Evolutionary conservation across 169 alveolate genomes (phyloP).

Genomic region (Plasmodium sp.): DNA sequence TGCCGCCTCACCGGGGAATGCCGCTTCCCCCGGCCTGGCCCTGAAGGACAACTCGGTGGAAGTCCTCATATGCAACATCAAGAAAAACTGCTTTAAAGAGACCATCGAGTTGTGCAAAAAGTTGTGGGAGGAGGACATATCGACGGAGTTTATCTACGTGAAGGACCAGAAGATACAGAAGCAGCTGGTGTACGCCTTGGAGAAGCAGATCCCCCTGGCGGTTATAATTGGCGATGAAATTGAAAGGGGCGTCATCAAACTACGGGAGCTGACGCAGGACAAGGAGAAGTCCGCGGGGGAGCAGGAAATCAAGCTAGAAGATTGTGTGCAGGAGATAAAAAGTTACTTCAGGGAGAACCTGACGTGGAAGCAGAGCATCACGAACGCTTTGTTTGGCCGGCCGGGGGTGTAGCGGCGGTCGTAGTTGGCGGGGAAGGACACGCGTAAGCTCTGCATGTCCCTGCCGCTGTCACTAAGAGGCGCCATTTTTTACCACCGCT

Average conservation of each 20-base stretch:
- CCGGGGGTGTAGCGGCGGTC: neutral
- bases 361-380: slow-evolving; percentile 43
- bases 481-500: neutral
- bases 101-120: slow-evolving; percentile 77
- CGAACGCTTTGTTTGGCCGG: slow-evolving; percentile 15
- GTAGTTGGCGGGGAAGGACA: neutral
- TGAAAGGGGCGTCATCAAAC: slow-evolving; percentile 57
- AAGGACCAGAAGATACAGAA: slow-evolving; percentile 81
- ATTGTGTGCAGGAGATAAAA: slow-evolving; percentile 50
- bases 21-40: slow-evolving; percentile 73
- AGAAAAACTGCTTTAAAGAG: slow-evolving; percentile 70
- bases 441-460: neutral
- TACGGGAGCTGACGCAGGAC: slow-evolving; percentile 58
- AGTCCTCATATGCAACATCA: slow-evolving; percentile 66
- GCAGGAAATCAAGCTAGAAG: slow-evolving; percentile 32
- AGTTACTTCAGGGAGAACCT: slow-evolving; percentile 24
- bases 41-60: slow-evolving; percentile 81
- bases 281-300: slow-evolving; percentile 55
- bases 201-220: slow-evolving; percentile 77
- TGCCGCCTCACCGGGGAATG: neutral
- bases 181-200: slow-evolving; percentile 90
- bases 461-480: neutral
- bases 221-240: slow-evolving; percentile 76
- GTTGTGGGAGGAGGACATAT: slow-evolving; percentile 80
- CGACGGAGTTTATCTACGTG: slow-evolving; percentile 79